Evolutionary conservation across 768 basidiomycete genomes (phyloP).

Genomic region (Cubamyces sp.): DNA sequence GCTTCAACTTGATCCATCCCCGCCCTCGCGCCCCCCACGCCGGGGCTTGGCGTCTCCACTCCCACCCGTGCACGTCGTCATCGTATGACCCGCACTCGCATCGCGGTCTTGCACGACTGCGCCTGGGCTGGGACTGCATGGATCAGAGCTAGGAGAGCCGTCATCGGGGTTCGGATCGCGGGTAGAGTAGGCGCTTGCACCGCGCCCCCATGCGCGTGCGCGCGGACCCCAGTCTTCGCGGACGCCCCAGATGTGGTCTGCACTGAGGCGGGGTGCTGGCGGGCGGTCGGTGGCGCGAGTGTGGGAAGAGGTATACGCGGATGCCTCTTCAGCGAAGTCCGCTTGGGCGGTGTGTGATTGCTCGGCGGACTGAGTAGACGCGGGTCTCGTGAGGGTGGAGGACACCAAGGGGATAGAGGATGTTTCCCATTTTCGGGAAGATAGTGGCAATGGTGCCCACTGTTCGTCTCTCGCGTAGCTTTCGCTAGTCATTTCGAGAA

Average conservation of each 20-base stretch:
- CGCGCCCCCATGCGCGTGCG: slow-evolving; percentile 26
- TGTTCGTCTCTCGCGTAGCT: slow-evolving; percentile 37
- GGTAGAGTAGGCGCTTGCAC: slow-evolving; percentile 17
- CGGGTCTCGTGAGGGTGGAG: background rate
- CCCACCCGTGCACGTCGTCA: background rate
- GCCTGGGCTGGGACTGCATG: background rate
- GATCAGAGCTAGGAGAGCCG: background rate
- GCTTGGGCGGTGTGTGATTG: background rate
- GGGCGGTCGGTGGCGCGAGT: slow-evolving; percentile 28
- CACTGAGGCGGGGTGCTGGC: slow-evolving; percentile 39
- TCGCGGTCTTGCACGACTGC: too few relatives aligned
- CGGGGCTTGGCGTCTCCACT: background rate
- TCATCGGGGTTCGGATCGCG: background rate
- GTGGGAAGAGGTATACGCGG: background rate
- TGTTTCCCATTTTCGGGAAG: slow-evolving; percentile 41
- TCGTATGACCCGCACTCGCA: background rate
- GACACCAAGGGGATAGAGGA: background rate
- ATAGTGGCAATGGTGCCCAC: slow-evolving; percentile 43
- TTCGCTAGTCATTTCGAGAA: slow-evolving; percentile 58
- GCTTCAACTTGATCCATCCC: slow-evolving; percentile 15
- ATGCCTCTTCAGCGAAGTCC: slow-evolving; percentile 34
- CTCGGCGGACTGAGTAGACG: background rate
- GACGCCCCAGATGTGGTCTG: slow-evolving; percentile 45
- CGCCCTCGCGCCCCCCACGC: slow-evolving; percentile 1
- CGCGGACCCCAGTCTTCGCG: slow-evolving; percentile 42